Evolutionary conservation across 2,329 filamentous ascomycete species (phyloP).

Genomic region (Aspergillus fructus): DNA sequence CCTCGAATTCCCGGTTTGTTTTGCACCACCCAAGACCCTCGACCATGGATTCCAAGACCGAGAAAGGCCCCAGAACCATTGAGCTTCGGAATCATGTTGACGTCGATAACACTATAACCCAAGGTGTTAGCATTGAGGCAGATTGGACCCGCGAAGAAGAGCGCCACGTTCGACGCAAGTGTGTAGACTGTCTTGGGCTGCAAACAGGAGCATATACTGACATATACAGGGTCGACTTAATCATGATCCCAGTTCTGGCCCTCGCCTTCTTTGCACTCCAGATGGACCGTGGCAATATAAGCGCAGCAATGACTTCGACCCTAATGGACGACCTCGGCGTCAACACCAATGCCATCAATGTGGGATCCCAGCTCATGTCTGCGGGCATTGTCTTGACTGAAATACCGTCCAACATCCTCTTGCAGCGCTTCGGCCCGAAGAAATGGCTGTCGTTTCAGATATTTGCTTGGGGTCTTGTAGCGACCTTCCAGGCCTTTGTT

Average conservation of each 20-base stretch:
- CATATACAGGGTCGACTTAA: conserved; percentile 43
- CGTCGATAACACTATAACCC: no score
- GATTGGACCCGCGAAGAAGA: not conserved
- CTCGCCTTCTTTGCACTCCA: conserved; percentile 54
- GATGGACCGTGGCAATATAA: conserved; percentile 55
- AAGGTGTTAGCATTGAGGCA: not conserved
- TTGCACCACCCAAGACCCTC: no score
- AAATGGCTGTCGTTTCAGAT: not conserved
- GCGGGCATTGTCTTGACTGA: conserved; percentile 52
- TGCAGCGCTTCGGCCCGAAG: conserved; percentile 16
- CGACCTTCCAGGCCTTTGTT: not conserved
- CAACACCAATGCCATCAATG: conserved; percentile 50
- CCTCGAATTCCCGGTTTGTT: no score
- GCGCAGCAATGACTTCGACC: conserved; percentile 51
- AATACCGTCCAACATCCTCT: conserved; percentile 51
- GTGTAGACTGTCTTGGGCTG: not conserved
- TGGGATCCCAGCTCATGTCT: conserved; percentile 57
- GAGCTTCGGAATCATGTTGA: no score
- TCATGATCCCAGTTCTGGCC: conserved; percentile 51
- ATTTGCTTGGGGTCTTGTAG: not conserved
- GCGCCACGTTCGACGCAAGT: not conserved
- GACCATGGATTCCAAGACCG: no score
- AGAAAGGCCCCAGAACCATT: no score
- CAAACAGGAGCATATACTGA: not conserved
- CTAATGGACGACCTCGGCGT: conserved; percentile 47